Conservation (phyloP, 192 early-diverging fungal genomes). For the Phycomyces nitens region DNA sequence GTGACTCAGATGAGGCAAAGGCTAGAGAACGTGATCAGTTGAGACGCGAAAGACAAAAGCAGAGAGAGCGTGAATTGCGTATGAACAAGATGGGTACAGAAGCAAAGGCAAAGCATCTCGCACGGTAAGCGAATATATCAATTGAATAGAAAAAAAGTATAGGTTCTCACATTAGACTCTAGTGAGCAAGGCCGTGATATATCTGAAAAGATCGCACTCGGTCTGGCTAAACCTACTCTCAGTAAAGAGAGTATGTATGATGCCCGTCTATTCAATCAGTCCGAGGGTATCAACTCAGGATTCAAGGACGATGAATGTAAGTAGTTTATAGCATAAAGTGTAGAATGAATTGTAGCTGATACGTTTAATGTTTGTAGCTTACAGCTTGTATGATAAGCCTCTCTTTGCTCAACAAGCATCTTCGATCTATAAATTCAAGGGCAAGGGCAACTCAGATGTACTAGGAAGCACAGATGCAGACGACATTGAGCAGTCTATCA, state of each 20-base stretch:
- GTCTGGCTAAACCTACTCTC: constrained; percentile 87
- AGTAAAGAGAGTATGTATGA: constrained; percentile 93
- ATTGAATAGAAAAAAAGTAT: not conserved
- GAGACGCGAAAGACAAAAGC: constrained; percentile 75
- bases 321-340: not conserved
- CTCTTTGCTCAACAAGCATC: constrained; percentile 71
- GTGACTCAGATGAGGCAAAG: constrained; percentile 59
- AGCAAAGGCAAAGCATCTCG: constrained; percentile 74
- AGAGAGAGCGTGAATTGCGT: constrained; percentile 83
- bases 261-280: constrained; percentile 91
- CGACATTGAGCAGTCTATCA: constrained; percentile 64
- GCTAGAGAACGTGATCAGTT: constrained; percentile 82
- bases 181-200: constrained; percentile 88
- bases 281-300: constrained; percentile 78
- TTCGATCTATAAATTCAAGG: constrained; percentile 80
- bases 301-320: constrained; percentile 83
- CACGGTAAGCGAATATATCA: constrained; percentile 38
- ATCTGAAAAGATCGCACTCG: constrained; percentile 97
- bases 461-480: constrained; percentile 65
- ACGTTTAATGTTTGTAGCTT: constrained; percentile 40
- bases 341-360: not conserved
- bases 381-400: constrained; percentile 95
- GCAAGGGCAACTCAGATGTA: constrained; percentile 44
- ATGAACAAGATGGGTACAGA: constrained; percentile 87
- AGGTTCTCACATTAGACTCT: constrained; percentile 2